Percentiles rank a stretch among this genome's conserved stretches.
Evolutionary conservation across 106 monocot species (phyloP).

Genomic region (Alisma plantagoaquatica): DNA sequence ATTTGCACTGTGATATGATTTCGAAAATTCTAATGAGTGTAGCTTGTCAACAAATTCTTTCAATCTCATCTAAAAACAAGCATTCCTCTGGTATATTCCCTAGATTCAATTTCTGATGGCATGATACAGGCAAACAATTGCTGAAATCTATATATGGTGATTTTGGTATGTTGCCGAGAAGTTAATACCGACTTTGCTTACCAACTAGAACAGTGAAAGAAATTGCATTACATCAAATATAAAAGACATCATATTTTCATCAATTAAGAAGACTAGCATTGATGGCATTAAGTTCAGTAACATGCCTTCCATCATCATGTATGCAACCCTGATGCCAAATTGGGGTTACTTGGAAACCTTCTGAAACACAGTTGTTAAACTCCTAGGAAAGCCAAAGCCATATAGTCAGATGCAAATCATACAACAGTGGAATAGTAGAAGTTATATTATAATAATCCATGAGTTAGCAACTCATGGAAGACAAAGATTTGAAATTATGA

Average conservation of each 20-base stretch:
- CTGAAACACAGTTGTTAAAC: slow-evolving; percentile 56
- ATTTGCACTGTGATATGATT: background rate
- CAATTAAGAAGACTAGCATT: background rate
- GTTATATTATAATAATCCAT: background rate
- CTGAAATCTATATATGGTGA: background rate
- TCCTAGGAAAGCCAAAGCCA: slow-evolving; percentile 34
- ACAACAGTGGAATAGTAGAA: too few relatives aligned
- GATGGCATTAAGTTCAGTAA: background rate
- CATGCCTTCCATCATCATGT: slow-evolving; percentile 86
- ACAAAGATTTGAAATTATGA: too few relatives aligned
- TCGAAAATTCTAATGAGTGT: too few relatives aligned
- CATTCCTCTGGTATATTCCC: too few relatives aligned
- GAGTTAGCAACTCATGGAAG: too few relatives aligned
- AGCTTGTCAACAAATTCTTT: too few relatives aligned
- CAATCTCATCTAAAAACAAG: too few relatives aligned
- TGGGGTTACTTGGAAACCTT: slow-evolving; percentile 97
- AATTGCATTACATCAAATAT: background rate
- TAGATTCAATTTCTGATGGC: background rate
- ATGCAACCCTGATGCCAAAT: slow-evolving; percentile 94
- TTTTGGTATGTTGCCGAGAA: background rate
- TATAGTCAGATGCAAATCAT: too few relatives aligned
- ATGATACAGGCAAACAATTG: background rate
- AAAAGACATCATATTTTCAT: too few relatives aligned
- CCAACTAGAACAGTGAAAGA: background rate
- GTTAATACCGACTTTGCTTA: background rate